Base-by-base conservation (phyloP, 495 filamentous ascomycete species). In the Venustampulla echinocandica region DNA sequence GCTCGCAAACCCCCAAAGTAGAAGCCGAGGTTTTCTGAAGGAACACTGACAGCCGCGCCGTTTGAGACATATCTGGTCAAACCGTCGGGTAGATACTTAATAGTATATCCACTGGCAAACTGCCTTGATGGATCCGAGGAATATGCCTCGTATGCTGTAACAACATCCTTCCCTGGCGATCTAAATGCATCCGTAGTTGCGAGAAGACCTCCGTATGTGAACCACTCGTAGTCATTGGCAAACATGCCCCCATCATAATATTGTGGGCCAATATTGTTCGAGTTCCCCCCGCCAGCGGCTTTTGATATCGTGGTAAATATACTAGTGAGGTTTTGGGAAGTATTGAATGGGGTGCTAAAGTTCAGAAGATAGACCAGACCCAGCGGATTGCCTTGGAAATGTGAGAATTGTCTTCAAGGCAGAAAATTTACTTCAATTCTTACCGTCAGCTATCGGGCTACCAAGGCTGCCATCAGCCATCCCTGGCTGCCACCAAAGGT, bases 1-100 rank as follows among this genome's bases (percentile, higher is more conserved):
- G 70, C 67, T 19, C 66, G 73, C 65, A 77, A 67, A 0, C 84
- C 84, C 3, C 77, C 73, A 53, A 88, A 84, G 54, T 85, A 84
- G 65, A 80, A 88, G 0, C 75, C 81, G 43, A 75, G 69, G 49
- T 87, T 82, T 61, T 88, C 82, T 7, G 82, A 85, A 0, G 82
- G 81, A 4, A 75, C 77, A 10, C 70, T 82, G 6, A 71, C 79
- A 0, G 69, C 72, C 1, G 72, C 82, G 10, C 83, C 84, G 49
- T 73, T 75, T 4, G 81, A 75, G 33, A 88, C 57, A 56, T 80
- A 85, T 28, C 74, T 69, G 2, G 77, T 86, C 25, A 85, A 47
- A 20, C 55, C 58, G 7, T 52, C 33, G 0, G 73, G 57, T 0
- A 81, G 64, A 4, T 54, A 14, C 5, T 53, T 52, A 7, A 57